Base-by-base conservation (phyloP, 768 basidiomycete species). In the Naganishia antarctica region DNA sequence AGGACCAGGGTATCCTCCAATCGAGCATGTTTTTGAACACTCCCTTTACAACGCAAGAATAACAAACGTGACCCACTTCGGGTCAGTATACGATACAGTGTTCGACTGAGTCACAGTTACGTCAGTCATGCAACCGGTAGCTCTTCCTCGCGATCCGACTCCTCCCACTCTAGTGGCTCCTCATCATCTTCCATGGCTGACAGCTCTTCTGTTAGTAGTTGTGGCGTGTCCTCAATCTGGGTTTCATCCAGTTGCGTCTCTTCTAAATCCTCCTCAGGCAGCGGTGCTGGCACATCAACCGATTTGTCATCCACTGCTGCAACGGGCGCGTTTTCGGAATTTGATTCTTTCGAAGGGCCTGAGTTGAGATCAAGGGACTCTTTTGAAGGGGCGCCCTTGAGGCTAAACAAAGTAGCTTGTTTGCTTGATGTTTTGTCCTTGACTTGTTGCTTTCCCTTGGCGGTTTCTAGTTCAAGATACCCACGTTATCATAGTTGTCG, bases 101-200 rank as follows among this genome's bases (percentile, higher is more conserved):
- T 37, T 15, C 15, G 34, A 15, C 34, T 7, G 34, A 7, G 15
- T 7, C 34, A 15, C 15, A 37, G 8, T 37, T 37, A 15, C 34
- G 15, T 37, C 34, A 37, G 15, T 37, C n/a, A 37, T 37, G 15
- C 34, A 7, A 7, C 7, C 8, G 34, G 15, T 37, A 37, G 8
- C 9, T 46, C 61, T 23, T 46, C 34, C 29, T 63, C 62, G 9
- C 25, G 23, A 57, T 63, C 62, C 6, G 62, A 63, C 16, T 63
- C 62, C 29, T 63, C 62, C 62, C 62, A 63, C 37, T 63, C 62
- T 15, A 63, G 43, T 23, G 62, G 62, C 34, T 63, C 62, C 16
- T 41, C 62, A 25, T 63, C 62, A 29, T 63, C 49, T 49, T 63
- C 50, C 48, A 43, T 37, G 15, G 46, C 41, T 28, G 28, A 40